phyloP scores from a whole-genome alignment of 169 alveolate genomes.

The Eimeria praecox region DNA sequence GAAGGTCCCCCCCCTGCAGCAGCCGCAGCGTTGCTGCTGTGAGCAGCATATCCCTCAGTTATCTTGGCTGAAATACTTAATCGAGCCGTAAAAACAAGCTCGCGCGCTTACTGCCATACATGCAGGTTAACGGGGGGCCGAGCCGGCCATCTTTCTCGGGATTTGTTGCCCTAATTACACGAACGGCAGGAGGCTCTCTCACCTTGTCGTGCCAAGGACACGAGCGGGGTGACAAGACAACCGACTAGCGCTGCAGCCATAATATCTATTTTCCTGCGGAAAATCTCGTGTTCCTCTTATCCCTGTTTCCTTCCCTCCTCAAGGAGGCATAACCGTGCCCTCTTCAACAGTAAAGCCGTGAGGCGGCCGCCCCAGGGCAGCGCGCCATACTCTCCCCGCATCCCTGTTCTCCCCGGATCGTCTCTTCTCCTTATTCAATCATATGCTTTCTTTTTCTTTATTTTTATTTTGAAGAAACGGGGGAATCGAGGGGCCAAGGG shows the following conservation, averaged over 20 bases:
- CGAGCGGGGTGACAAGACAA: conserved; percentile 50
- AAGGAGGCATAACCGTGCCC: background rate
- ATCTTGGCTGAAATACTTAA: conserved; percentile 46
- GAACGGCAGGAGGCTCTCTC: conserved; percentile 54
- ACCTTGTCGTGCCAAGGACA: conserved; percentile 66
- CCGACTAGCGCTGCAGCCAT: conserved; percentile 14
- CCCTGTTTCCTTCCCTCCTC: conserved; percentile 7
- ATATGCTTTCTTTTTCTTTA: conserved; percentile 36
- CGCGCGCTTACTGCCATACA: conserved; percentile 1
- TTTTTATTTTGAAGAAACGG: conserved; percentile 32
- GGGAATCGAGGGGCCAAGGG: conserved; percentile 26
- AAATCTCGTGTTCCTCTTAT: conserved; percentile 32
- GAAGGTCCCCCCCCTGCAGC: conserved; percentile 72
- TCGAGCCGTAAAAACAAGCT: conserved; percentile 3
- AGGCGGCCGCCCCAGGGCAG: conserved; percentile 74
- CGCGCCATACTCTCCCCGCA: conserved; percentile 65
- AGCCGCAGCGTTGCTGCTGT: conserved; percentile 55
- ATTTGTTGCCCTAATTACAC: conserved; percentile 33
- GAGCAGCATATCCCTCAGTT: conserved; percentile 28
- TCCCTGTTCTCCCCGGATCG: conserved; percentile 44
- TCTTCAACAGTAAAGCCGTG: conserved; percentile 40
- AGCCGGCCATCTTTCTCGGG: conserved; percentile 38
- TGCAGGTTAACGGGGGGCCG: conserved; percentile 59
- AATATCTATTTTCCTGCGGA: conserved; percentile 42
- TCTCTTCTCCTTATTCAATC: conserved; percentile 15